These are phyloP conservation scores for Parastagonospora avenae DNA, from an alignment of 2,329 filamentous ascomycete species.

Conservation along the genomic window DNA sequence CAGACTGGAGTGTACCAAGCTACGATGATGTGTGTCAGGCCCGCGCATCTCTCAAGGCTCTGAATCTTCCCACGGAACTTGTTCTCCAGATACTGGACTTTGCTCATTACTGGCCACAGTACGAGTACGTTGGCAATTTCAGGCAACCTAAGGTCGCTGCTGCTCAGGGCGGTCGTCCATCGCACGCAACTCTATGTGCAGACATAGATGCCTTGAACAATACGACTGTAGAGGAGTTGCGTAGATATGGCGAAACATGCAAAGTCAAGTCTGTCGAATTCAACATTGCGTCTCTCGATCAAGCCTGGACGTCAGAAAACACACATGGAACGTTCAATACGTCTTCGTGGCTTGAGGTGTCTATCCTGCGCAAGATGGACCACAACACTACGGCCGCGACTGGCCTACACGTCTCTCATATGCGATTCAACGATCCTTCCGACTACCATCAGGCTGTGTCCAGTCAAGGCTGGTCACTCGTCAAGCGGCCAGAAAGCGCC, in stretches of 20 bases:
- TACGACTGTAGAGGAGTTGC: slow-evolving; percentile 5
- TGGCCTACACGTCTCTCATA: slow-evolving; percentile 3
- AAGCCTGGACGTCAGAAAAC: slow-evolving; percentile 40
- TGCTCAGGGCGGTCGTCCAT: slow-evolving; percentile 4
- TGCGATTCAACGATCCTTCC: slow-evolving; percentile 5
- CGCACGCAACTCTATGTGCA: slow-evolving; percentile 23
- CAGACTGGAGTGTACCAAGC: slow-evolving; percentile 4
- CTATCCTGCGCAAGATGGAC: slow-evolving; percentile 28
- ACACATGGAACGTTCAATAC: slow-evolving; percentile 32
- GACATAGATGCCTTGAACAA: slow-evolving; percentile 16
- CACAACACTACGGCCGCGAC: not conserved
- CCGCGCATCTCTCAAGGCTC: slow-evolving; percentile 25
- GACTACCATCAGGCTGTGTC: slow-evolving; percentile 10
- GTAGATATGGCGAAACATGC: slow-evolving; percentile 13
- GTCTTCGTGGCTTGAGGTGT: slow-evolving; percentile 41
- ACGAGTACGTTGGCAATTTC: slow-evolving; percentile 2
- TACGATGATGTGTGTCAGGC: slow-evolving; percentile 31
- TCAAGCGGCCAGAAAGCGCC: slow-evolving; percentile 20
- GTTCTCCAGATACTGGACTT: slow-evolving; percentile 33
- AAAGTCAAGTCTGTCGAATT: slow-evolving; percentile 34
- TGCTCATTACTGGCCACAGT: slow-evolving; percentile 32
- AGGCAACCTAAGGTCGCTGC: not conserved
- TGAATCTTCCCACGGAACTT: slow-evolving; percentile 37
- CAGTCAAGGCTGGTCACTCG: slow-evolving; percentile 20
- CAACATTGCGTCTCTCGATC: slow-evolving; percentile 29